These are phyloP conservation scores for Picea abies DNA, from an alignment of 83 land plant species.

Conservation along the genomic window DNA sequence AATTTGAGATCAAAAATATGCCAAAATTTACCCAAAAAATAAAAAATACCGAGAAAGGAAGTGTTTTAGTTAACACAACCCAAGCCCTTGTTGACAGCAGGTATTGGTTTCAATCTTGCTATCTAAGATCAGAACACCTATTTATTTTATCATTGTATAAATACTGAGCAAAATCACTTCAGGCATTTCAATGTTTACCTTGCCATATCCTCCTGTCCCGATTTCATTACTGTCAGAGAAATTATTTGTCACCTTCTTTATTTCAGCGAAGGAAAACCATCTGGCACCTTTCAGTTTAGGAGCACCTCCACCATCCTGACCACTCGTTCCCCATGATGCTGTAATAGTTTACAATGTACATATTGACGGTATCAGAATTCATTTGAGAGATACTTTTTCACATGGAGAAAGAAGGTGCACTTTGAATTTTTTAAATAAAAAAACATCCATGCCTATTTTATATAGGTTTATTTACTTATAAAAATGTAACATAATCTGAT, in stretches of 20 bases:
- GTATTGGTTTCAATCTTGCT: too few species aligned
- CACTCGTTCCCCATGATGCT: neutral
- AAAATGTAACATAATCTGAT: too few species aligned
- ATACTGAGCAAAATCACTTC: too few species aligned
- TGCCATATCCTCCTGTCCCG: conserved; percentile 24
- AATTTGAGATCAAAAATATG: too few species aligned
- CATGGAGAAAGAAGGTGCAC: neutral
- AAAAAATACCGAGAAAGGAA: too few species aligned
- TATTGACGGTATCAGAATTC: neutral
- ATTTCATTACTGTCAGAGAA: conserved; percentile 15
- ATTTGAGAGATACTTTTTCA: neutral
- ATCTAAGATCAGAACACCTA: too few species aligned
- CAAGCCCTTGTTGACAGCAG: too few species aligned
- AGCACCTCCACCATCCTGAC: neutral
- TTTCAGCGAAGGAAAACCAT: conserved; percentile 15
- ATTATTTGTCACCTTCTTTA: conserved; percentile 22
- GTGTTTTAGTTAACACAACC: too few species aligned
- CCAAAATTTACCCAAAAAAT: too few species aligned
- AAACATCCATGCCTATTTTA: neutral
- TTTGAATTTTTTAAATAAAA: too few species aligned
- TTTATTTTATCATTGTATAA: too few species aligned
- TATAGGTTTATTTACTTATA: too few species aligned
- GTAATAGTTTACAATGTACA: neutral
- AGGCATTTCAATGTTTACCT: neutral
- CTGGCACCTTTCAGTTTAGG: conserved; percentile 25